phyloP scores from a whole-genome alignment of 2,329 filamentous ascomycete genomes.

The Xylariaceae sp. region DNA sequence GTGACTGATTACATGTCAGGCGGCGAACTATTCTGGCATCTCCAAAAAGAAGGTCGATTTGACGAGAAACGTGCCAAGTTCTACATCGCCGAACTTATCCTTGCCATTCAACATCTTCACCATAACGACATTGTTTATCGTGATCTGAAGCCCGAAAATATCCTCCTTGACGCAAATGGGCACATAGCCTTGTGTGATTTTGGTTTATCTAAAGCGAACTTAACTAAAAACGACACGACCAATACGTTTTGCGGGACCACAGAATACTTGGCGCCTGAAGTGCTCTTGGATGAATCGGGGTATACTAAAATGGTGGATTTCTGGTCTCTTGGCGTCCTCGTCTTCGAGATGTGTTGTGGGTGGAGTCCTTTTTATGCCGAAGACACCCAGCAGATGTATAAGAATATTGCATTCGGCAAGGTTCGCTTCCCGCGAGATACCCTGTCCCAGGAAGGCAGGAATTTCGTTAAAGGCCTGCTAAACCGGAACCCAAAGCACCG shows the following conservation, averaged over 20 bases:
- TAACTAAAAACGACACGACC: constrained; percentile 96
- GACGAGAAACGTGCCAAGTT: constrained; percentile 95
- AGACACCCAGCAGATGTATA: constrained; percentile 99
- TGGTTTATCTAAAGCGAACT: constrained; percentile 93
- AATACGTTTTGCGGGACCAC: constrained; percentile 99
- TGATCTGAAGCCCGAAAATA: constrained; percentile 97
- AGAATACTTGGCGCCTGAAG: constrained; percentile 95
- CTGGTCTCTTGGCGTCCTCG: constrained; percentile 95
- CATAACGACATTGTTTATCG: constrained; percentile 98
- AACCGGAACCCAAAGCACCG: constrained; percentile 97
- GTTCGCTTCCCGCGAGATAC: constrained; percentile 96
- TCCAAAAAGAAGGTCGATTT: constrained; percentile 96
- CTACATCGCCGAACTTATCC: constrained; percentile 96
- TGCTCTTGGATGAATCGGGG: constrained; percentile 91
- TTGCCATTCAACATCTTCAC: constrained; percentile 93
- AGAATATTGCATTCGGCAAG: constrained; percentile 99
- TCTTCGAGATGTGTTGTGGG: constrained; percentile 99
- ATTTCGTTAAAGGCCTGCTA: constrained; percentile 96
- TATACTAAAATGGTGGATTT: constrained; percentile 99
- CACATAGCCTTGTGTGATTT: constrained; percentile 99
- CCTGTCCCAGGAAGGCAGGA: constrained; percentile 89
- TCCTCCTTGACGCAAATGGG: constrained; percentile 93
- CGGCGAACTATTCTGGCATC: constrained; percentile 96
- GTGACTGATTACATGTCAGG: constrained; percentile 99
- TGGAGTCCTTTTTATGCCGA: constrained; percentile 99